A percentile compares a stretch with the other conserved stretches of the same genome.
These are phyloP conservation scores for Russula compacta DNA, from an alignment of 768 basidiomycete species.

Conservation along the genomic window DNA sequence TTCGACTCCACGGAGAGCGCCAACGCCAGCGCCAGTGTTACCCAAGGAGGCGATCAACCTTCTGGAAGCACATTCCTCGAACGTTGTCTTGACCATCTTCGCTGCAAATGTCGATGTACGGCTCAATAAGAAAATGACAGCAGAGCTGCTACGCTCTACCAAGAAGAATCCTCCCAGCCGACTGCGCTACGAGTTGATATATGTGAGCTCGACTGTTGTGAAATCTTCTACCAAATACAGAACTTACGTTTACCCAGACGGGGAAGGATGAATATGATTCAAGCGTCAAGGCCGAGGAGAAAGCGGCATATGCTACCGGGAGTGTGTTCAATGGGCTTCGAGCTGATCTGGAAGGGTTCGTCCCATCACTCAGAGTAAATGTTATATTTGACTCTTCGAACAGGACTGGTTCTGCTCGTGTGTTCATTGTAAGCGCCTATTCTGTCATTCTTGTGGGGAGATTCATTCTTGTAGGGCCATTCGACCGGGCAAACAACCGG, in stretches of 20 bases:
- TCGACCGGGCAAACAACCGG: constrained; percentile 91
- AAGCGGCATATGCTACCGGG: constrained; percentile 50
- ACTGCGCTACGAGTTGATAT: constrained; percentile 78
- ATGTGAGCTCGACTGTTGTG: constrained; percentile 37
- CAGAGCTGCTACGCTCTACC: constrained; percentile 80
- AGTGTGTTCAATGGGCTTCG: constrained; percentile 83
- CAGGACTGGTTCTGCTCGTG: constrained; percentile 57
- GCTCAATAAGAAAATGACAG: constrained; percentile 53
- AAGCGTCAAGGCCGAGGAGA: constrained; percentile 57
- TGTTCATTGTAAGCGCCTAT: constrained; percentile 64
- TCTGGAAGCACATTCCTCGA: constrained; percentile 37
- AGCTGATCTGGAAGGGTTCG: constrained; percentile 77
- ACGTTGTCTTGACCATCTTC: constrained; percentile 54
- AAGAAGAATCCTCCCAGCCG: constrained; percentile 85
- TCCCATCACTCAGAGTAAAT: background rate
- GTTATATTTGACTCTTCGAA: background rate
- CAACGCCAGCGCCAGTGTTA: constrained; percentile 28
- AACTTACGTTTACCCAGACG: constrained; percentile 39
- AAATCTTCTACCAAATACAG: background rate
- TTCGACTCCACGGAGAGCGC: constrained; percentile 26
- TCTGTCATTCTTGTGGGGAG: background rate
- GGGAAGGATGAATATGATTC: constrained; percentile 74
- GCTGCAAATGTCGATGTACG: constrained; percentile 57
- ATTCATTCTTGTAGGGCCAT: constrained; percentile 50
- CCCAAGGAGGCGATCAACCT: constrained; percentile 24